These are phyloP conservation scores for Verruconis gallopava DNA, from an alignment of 2,329 filamentous ascomycete genomes.

Conservation along the genomic window DNA sequence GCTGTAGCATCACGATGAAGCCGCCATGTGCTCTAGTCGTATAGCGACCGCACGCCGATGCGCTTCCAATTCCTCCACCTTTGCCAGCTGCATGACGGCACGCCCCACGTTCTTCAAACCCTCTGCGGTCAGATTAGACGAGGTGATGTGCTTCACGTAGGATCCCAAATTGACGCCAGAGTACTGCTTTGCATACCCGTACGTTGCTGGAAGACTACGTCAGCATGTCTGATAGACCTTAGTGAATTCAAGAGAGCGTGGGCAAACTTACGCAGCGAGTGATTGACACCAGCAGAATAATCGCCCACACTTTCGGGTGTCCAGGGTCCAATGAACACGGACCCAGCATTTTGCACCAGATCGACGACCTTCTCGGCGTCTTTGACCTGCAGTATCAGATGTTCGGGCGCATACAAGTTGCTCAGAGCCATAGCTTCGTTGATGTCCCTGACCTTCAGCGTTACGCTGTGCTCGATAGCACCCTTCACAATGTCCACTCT, in stretches of 20 bases:
- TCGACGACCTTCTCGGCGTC: constrained; percentile 63
- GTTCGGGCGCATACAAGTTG: constrained; percentile 92
- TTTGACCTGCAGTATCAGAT: constrained; percentile 81
- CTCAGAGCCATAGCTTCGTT: constrained; percentile 66
- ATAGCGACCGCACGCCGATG: constrained; percentile 66
- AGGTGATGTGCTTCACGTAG: constrained; percentile 97
- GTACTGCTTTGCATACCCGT: constrained; percentile 97
- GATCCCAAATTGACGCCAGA: constrained; percentile 92
- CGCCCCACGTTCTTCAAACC: constrained; percentile 74
- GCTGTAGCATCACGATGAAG: too few species aligned
- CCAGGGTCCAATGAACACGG: constrained; percentile 92
- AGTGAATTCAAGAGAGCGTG: not conserved
- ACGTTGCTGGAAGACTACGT: constrained; percentile 53
- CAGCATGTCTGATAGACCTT: not conserved
- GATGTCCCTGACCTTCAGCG: constrained; percentile 62
- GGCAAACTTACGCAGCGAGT: constrained; percentile 75
- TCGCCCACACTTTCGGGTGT: constrained; percentile 96
- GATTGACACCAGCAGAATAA: constrained; percentile 96
- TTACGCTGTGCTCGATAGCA: constrained; percentile 82
- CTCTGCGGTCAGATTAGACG: constrained; percentile 74
- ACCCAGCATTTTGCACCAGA: constrained; percentile 82
- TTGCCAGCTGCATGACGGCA: constrained; percentile 89
- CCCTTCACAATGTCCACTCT: constrained; percentile 87
- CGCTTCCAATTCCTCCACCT: constrained; percentile 88
- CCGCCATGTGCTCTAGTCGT: constrained; percentile 37